Conservation (phyloP, 2,329 filamentous ascomycete genomes). For the Colletotrichum cuscutae region DNA sequence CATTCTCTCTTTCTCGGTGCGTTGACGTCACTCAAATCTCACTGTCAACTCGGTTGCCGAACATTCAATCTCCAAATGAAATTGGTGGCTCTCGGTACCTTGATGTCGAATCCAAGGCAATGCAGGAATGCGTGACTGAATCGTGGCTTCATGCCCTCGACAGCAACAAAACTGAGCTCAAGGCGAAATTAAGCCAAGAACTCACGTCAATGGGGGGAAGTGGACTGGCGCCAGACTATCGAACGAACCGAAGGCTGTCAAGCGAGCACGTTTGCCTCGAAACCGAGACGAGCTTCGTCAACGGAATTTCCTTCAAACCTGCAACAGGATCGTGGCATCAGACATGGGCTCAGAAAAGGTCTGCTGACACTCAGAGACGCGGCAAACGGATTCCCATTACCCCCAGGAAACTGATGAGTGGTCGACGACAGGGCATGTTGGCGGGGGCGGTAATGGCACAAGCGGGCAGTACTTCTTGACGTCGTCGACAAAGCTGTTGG, state of each 20-base stretch:
- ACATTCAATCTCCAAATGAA: neutral
- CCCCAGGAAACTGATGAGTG: slow-evolving; percentile 34
- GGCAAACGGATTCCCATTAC: slow-evolving; percentile 33
- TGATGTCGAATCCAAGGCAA: neutral
- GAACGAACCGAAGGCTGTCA: neutral
- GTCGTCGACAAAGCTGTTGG: slow-evolving; percentile 18
- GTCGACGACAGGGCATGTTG: neutral
- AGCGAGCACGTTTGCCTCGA: slow-evolving; percentile 19
- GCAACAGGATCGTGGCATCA: slow-evolving; percentile 21
- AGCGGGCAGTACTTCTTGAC: slow-evolving; percentile 15
- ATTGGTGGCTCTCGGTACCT: neutral
- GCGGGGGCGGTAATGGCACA: neutral
- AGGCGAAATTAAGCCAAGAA: slow-evolving; percentile 8
- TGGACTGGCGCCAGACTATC: neutral
- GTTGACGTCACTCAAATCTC: neutral
- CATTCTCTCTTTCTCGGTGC: neutral
- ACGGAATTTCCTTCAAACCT: neutral
- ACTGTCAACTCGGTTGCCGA: neutral
- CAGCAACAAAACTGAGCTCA: neutral
- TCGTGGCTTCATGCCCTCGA: neutral
- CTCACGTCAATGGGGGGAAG: slow-evolving; percentile 2
- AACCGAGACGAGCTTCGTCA: neutral
- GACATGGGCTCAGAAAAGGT: slow-evolving; percentile 13
- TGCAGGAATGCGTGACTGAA: neutral
- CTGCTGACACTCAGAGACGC: slow-evolving; percentile 25